Percentiles rank a stretch among this genome's conserved stretches.
Conservation (phyloP, 495 filamentous ascomycete genomes). For the Hypoxylon crocopeplum region DNA sequence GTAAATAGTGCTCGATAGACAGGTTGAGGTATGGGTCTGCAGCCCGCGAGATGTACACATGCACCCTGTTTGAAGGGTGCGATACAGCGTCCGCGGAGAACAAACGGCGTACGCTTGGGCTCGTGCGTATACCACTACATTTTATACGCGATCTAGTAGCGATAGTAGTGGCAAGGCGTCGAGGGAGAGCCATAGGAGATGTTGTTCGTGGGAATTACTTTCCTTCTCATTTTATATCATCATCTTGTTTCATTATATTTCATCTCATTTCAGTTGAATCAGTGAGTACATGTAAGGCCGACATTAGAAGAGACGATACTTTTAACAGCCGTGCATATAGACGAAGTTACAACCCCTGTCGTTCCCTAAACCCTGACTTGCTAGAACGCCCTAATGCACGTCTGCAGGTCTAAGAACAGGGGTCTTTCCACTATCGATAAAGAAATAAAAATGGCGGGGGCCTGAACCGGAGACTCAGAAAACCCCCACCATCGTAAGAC, state of each 20-base stretch:
- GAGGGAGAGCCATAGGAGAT: conserved; percentile 23
- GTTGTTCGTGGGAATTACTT: background rate
- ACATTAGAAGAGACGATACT: too few species aligned
- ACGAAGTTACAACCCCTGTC: too few species aligned
- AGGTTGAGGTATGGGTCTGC: conserved; percentile 89
- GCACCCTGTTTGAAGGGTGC: conserved; percentile 40
- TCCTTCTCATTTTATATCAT: background rate
- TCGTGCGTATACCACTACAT: background rate
- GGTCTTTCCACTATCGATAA: too few species aligned
- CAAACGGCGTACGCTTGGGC: conserved; percentile 12
- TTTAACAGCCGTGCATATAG: too few species aligned
- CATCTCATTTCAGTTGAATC: conserved; percentile 2
- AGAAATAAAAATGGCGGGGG: too few species aligned
- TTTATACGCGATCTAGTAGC: conserved; percentile 7
- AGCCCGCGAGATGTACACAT: conserved; percentile 79
- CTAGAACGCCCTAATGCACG: too few species aligned
- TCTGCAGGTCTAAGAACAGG: too few species aligned
- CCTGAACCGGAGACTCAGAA: too few species aligned
- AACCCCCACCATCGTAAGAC: conserved; percentile 19
- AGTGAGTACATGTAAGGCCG: too few species aligned
- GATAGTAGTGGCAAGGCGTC: conserved; percentile 16
- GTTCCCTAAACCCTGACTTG: too few species aligned
- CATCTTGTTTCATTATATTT: background rate
- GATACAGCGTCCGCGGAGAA: conserved; percentile 33
- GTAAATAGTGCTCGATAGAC: conserved; percentile 90